Conservation (phyloP, 345 rosid genomes). For the Carallia pectinifolia region DNA sequence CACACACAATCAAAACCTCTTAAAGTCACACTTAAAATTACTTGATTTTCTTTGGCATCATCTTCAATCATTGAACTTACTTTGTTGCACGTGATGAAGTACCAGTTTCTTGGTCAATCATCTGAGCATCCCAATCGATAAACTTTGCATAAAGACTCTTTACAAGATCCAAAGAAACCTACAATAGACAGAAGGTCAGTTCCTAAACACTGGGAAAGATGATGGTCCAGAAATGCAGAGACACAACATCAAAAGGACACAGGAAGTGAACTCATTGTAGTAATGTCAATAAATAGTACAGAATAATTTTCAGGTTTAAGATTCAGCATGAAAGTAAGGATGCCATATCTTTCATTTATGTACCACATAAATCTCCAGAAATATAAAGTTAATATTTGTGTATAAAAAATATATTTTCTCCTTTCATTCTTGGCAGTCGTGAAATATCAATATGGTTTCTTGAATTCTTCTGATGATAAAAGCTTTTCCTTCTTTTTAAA, state of each 20-base stretch:
- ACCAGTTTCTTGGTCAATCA: constrained; percentile 80
- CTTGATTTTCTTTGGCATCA: not conserved
- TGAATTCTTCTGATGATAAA: too few species aligned
- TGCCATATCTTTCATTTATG: too few species aligned
- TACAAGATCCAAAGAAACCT: constrained; percentile 96
- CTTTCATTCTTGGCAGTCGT: too few species aligned
- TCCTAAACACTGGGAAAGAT: constrained; percentile 1
- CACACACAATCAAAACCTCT: constrained; percentile 43
- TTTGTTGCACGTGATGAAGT: constrained; percentile 85
- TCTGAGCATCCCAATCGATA: constrained; percentile 87
- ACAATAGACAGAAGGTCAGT: constrained; percentile 21
- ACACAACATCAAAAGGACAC: not conserved
- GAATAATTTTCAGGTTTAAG: not conserved
- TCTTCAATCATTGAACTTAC: constrained; percentile 48
- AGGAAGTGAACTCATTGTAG: not conserved
- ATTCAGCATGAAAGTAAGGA: too few species aligned
- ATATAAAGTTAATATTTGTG: too few species aligned
- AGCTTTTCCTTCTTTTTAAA: too few species aligned
- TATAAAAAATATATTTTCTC: too few species aligned
- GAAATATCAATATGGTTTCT: too few species aligned
- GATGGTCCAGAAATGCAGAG: not conserved
- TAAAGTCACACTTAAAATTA: constrained; percentile 11
- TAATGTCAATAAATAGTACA: not conserved
- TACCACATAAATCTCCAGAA: too few species aligned
- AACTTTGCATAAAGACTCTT: constrained; percentile 94